phyloP scores from a whole-genome alignment of 768 basidiomycete genomes.

The Termitomyces bulborhizus region DNA sequence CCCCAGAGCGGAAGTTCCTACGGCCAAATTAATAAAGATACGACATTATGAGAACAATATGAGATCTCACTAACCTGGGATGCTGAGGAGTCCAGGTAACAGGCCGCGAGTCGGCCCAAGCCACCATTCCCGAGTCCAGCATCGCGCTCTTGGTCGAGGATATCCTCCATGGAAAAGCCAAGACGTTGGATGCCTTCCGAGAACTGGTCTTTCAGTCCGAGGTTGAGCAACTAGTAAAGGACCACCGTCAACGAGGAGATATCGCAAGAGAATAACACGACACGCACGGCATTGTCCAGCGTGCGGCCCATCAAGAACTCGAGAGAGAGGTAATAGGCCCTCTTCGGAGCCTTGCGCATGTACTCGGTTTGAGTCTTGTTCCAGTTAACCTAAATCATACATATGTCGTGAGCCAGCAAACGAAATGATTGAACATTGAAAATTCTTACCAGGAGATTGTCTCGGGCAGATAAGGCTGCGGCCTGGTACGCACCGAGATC shows the following conservation, averaged over 20 bases:
- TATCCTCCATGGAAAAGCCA: conserved; percentile 86
- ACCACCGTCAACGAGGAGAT: conserved; percentile 14
- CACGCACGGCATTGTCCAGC: conserved; percentile 55
- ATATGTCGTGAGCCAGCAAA: conserved; percentile 5
- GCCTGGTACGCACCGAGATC: conserved; percentile 89
- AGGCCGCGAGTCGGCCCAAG: conserved; percentile 92
- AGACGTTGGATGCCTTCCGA: conserved; percentile 61
- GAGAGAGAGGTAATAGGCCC: conserved; percentile 93
- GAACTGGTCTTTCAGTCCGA: conserved; percentile 78
- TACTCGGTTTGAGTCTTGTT: conserved; percentile 74
- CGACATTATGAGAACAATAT: conserved; percentile 46
- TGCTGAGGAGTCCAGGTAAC: conserved; percentile 92
- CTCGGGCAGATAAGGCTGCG: conserved; percentile 79
- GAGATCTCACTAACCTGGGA: conserved; percentile 67
- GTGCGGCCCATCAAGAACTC: conserved; percentile 89
- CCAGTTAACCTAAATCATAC: conserved; percentile 60
- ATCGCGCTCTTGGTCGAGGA: conserved; percentile 86
- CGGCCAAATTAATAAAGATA: neutral
- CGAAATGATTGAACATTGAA: neutral
- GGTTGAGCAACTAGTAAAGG: conserved; percentile 68
- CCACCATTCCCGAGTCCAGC: conserved; percentile 95
- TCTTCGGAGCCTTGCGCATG: conserved; percentile 79
- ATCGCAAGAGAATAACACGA: conserved; percentile 41
- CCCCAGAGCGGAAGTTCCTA: conserved; percentile 91
- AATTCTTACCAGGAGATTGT: conserved; percentile 69